These are phyloP conservation scores for Conringia planisiliqua DNA, from an alignment of 345 rosid species.

Conservation along the genomic window DNA sequence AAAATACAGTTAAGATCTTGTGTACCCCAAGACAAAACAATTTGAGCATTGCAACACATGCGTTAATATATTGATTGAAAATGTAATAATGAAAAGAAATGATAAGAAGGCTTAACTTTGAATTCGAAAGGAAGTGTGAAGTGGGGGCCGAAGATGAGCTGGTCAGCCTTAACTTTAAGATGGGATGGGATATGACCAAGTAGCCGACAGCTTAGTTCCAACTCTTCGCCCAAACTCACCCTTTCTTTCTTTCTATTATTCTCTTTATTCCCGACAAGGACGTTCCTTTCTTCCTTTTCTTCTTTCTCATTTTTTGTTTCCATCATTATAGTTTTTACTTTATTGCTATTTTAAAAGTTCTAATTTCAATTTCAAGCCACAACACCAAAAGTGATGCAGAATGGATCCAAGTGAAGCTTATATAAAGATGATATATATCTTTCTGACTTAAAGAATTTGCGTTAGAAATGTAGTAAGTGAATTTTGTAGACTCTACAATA, in stretches of 20 bases:
- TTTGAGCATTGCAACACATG: not conserved
- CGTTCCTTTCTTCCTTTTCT: too few species aligned
- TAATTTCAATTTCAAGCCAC: not conserved
- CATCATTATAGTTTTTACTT: not conserved
- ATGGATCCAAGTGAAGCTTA: not conserved
- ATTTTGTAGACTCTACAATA: too few species aligned
- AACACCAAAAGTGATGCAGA: not conserved
- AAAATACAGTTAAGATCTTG: not conserved
- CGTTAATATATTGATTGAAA: not conserved
- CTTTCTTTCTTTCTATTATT: not conserved
- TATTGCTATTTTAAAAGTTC: not conserved
- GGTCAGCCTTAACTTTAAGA: constrained; percentile 14
- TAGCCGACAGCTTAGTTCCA: constrained; percentile 32
- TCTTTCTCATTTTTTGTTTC: not conserved
- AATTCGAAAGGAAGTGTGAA: not conserved
- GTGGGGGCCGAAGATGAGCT: constrained; percentile 24
- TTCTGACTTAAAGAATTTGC: too few species aligned
- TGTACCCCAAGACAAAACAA: not conserved
- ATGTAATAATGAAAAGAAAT: too few species aligned
- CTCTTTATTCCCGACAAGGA: constrained; percentile 26
- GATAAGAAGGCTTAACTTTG: not conserved
- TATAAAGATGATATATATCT: too few species aligned
- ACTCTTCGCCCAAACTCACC: constrained; percentile 9
- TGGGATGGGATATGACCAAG: constrained; percentile 4
- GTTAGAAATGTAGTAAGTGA: too few species aligned